Evolutionary conservation across 2,329 filamentous ascomycete genomes (phyloP).

Genomic region (Phyllosticta capitalensis): DNA sequence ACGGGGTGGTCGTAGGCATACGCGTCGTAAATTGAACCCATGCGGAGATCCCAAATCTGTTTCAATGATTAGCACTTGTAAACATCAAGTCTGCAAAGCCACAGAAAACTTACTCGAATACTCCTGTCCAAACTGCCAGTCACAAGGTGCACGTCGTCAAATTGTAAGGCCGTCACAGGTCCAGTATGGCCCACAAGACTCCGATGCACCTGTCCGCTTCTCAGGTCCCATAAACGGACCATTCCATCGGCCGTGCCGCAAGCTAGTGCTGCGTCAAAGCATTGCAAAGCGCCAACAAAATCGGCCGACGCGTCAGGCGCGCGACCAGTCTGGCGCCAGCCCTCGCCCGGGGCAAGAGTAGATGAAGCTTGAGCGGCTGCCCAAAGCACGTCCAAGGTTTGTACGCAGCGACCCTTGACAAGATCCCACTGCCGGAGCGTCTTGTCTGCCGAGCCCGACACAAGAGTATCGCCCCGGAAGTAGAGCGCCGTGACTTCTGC

Average conservation of each 20-base stretch:
- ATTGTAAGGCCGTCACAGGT: slow-evolving; percentile 87
- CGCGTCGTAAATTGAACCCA: slow-evolving; percentile 88
- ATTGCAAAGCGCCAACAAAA: slow-evolving; percentile 89
- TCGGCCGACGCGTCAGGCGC: slow-evolving; percentile 62
- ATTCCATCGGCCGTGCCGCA: slow-evolving; percentile 96
- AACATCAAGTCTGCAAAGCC: not conserved
- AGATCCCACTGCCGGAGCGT: slow-evolving; percentile 96
- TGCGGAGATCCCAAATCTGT: slow-evolving; percentile 97
- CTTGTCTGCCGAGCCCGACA: slow-evolving; percentile 95
- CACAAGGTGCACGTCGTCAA: slow-evolving; percentile 90
- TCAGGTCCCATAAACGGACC: slow-evolving; percentile 92
- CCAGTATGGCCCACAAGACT: slow-evolving; percentile 94
- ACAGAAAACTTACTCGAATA: slow-evolving; percentile 63
- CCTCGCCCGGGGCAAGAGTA: slow-evolving; percentile 49
- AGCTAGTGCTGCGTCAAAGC: slow-evolving; percentile 89
- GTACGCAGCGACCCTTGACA: slow-evolving; percentile 91
- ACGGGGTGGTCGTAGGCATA: slow-evolving; percentile 90
- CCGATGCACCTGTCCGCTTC: slow-evolving; percentile 92
- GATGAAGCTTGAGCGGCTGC: slow-evolving; percentile 82
- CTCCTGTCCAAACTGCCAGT: slow-evolving; percentile 89
- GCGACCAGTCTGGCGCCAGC: slow-evolving; percentile 67
- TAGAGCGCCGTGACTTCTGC: slow-evolving; percentile 91
- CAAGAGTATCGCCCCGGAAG: slow-evolving; percentile 78
- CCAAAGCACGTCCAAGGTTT: slow-evolving; percentile 97
- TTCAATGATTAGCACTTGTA: not conserved